Base-by-base conservation (phyloP, 352 stramenopile species). In the Phytophthora cajani region DNA sequence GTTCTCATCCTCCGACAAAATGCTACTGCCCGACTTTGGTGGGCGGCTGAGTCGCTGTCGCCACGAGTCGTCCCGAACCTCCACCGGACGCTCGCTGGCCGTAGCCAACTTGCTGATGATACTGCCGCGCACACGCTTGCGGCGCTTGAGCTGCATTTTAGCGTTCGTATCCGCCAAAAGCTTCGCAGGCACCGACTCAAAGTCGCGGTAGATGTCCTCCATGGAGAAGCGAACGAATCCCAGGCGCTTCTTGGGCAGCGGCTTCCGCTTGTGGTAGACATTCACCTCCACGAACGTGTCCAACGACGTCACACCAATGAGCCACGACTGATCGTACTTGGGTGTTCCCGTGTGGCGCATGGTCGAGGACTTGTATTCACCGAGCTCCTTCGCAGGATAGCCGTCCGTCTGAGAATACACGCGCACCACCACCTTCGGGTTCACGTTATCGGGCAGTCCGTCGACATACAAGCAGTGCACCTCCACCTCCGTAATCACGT, bases 161-260 rank as follows among this genome's bases (percentile, higher is more conserved):
- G 85, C 78, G 62, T 83, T 87, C 47, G 83, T 76, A 63, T 95
- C 84, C 25, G 79, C 49, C 44, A 95, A 72, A 16, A 95, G 71
- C 64, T 93, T 91, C 12, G 80, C 81, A 8, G 89, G 87, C 32
- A 96, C 79, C 2, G 83, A 69, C 16, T 93, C 78, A 55, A 94
- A 96, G 33, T 95, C 80, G 40, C 85, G 85, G 63, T 93, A 95
- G 36, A 96, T 91, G n/a, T 96, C 85, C 47, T 96, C 85, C 58
- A 95, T 83, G 21, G 87, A 93, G 47, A 94, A 85, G 5, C 80
- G 77, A 47, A 95, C 67, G 60, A 77, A 88, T 5, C 89, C 89
- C 10, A 96, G 75, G 6, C 75, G 72, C 63, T 96, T 96, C 64
- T 93, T 92, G 32, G 85, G 80, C 36, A 95, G 42, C n/a, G 89